phyloP scores from a whole-genome alignment of 2,329 filamentous ascomycete species.

The Fusarium xylarioides region DNA sequence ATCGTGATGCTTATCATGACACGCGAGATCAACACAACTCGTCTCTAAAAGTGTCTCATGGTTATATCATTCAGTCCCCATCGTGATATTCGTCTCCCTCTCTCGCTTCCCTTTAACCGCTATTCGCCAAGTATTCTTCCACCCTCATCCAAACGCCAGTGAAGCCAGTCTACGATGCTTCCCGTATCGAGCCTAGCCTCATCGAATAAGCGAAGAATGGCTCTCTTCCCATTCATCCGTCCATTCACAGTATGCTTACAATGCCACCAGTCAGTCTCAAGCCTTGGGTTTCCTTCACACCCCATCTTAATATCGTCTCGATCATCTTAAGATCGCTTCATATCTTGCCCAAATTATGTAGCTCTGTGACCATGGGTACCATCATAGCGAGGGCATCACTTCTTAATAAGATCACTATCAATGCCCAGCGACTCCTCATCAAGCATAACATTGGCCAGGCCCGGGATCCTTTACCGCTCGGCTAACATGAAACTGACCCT shows the following conservation, averaged over 20 bases:
- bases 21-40: neutral
- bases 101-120: neutral
- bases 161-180: neutral
- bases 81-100: neutral
- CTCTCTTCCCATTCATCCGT: constrained; percentile 16
- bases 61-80: neutral
- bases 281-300: neutral
- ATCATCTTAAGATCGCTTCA: constrained; percentile 15
- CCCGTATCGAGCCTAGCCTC: constrained; percentile 21
- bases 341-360: neutral
- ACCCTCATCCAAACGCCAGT: neutral
- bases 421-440: neutral
- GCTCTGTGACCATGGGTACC: neutral
- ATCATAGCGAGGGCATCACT: constrained; percentile 4
- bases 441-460: constrained; percentile 4
- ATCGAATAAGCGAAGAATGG: neutral
- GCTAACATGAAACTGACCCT: constrained; percentile 15
- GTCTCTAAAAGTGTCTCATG: neutral
- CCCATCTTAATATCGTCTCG: neutral
- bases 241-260: neutral
- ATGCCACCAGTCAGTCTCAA: neutral
- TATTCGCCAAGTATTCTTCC: neutral
- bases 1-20: neutral
- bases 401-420: neutral
- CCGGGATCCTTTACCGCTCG: neutral